phyloP scores from a whole-genome alignment of 23 red algal genomes.

The Gracilaria vermiculophylla region DNA sequence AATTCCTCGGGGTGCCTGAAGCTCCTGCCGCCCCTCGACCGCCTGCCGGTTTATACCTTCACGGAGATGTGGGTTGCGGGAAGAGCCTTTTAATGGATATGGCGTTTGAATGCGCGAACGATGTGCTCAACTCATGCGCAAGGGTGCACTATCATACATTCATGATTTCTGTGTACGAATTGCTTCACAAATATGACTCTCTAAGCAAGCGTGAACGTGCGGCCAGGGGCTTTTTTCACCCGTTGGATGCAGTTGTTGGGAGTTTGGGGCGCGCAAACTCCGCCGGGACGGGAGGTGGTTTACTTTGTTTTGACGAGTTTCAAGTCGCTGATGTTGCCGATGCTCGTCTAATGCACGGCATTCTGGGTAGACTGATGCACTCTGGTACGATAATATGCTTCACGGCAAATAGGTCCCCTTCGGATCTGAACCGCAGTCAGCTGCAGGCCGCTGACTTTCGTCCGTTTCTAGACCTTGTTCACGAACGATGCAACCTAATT shows the following conservation, averaged over 20 bases:
- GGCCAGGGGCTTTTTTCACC: constrained; percentile 6
- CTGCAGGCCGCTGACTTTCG: constrained; percentile 77
- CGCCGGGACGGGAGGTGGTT: constrained; percentile 38
- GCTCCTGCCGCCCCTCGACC: constrained; percentile 25
- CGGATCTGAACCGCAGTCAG: constrained; percentile 79
- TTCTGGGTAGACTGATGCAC: constrained; percentile 65
- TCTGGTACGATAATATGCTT: constrained; percentile 80
- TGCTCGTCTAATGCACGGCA: constrained; percentile 82
- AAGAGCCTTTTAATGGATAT: constrained; percentile 91
- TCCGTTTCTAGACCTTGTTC: constrained; percentile 81
- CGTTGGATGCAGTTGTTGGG: constrained; percentile 49
- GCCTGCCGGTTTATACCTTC: constrained; percentile 36
- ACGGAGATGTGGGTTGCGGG: constrained; percentile 81
- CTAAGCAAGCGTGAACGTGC: constrained; percentile 26
- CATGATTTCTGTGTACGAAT: constrained; percentile 61
- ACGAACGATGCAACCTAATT: constrained; percentile 68
- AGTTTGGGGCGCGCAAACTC: constrained; percentile 41
- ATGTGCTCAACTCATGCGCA: not conserved
- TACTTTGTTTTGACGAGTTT: constrained; percentile 96
- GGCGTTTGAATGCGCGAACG: constrained; percentile 41
- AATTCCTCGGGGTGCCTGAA: constrained; percentile 27
- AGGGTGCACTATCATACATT: constrained; percentile 73
- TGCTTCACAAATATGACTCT: constrained; percentile 44
- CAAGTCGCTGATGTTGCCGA: constrained; percentile 95
- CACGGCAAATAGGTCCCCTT: constrained; percentile 87